Conservation (phyloP, 805 yeast species). For the Starmerella apis region DNA sequence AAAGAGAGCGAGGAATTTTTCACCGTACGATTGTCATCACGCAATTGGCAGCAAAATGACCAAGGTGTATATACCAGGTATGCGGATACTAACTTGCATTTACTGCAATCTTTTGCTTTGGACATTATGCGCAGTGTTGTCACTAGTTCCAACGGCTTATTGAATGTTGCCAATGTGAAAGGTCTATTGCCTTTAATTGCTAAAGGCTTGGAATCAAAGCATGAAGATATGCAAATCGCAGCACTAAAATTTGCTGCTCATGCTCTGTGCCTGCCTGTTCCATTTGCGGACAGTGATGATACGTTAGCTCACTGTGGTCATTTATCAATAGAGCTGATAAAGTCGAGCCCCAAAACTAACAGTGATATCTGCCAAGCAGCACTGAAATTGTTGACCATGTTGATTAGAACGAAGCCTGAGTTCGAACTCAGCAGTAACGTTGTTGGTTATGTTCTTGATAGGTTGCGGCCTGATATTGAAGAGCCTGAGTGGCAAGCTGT, state of each 20-base stretch:
- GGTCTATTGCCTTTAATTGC: conserved; percentile 70
- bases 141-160: conserved; percentile 38
- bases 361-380: conserved; percentile 72
- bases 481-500: conserved; percentile 83
- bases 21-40: conserved; percentile 57
- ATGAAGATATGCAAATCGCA: conserved; percentile 67
- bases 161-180: conserved; percentile 49
- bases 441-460: conserved; percentile 56
- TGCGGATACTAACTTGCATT: conserved; percentile 44
- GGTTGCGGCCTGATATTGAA: conserved; percentile 75
- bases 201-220: conserved; percentile 48
- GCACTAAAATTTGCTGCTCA: conserved; percentile 53
- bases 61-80: conserved; percentile 35
- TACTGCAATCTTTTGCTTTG: conserved; percentile 64
- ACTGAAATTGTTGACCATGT: conserved; percentile 47
- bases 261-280: conserved; percentile 52
- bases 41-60: conserved; percentile 36
- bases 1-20: conserved; percentile 52
- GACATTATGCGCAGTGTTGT: conserved; percentile 67
- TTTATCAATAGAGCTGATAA: conserved; percentile 42
- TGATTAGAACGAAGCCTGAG: conserved; percentile 59
- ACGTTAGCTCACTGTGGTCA: conserved; percentile 25
- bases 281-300: conserved; percentile 36
- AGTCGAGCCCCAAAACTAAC: conserved; percentile 66
- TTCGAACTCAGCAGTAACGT: conserved; percentile 60